phyloP scores from a whole-genome alignment of 1,284 basidiomycete genomes.

The Peniophora sp. region DNA sequence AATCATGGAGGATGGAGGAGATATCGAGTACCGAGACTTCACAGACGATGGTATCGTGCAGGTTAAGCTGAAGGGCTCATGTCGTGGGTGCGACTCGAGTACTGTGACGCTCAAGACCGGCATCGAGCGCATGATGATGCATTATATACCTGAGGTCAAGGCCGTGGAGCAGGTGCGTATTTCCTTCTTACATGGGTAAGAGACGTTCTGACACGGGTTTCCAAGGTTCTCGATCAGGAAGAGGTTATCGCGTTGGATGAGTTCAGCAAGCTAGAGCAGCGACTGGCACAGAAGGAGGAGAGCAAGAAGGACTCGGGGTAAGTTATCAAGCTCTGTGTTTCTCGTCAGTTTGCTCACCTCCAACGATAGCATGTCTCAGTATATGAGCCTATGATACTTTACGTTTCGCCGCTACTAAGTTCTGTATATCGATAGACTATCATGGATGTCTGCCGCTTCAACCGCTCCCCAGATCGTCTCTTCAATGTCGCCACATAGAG shows the following conservation, averaged over 20 bases:
- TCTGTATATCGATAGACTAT: too few relatives aligned
- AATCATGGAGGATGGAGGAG: slow-evolving; percentile 93
- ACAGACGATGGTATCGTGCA: slow-evolving; percentile 53
- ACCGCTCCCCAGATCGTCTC: too few relatives aligned
- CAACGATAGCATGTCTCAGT: slow-evolving; percentile 56
- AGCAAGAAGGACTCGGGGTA: slow-evolving; percentile 35
- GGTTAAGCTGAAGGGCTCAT: slow-evolving; percentile 93
- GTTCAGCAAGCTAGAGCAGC: slow-evolving; percentile 87
- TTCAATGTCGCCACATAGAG: too few relatives aligned
- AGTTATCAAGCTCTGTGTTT: slow-evolving; percentile 13
- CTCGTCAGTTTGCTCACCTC: slow-evolving; percentile 4
- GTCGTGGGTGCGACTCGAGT: slow-evolving; percentile 88
- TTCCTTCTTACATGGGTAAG: slow-evolving; percentile 1
- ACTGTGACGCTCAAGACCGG: slow-evolving; percentile 94
- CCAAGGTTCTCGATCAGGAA: slow-evolving; percentile 82
- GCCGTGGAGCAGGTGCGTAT: slow-evolving; percentile 84
- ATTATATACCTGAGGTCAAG: slow-evolving; percentile 97
- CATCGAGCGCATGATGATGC: slow-evolving; percentile 98
- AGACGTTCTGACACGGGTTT: slow-evolving; percentile 3
- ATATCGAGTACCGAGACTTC: slow-evolving; percentile 80
- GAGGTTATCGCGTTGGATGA: slow-evolving; percentile 85
- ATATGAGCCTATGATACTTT: slow-evolving; percentile 48
- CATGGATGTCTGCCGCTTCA: too few relatives aligned
- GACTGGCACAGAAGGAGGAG: slow-evolving; percentile 43
- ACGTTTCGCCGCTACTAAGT: too few relatives aligned